Evolutionary conservation across 345 rosid species (phyloP).

Genomic region (Triadica sebifera): DNA sequence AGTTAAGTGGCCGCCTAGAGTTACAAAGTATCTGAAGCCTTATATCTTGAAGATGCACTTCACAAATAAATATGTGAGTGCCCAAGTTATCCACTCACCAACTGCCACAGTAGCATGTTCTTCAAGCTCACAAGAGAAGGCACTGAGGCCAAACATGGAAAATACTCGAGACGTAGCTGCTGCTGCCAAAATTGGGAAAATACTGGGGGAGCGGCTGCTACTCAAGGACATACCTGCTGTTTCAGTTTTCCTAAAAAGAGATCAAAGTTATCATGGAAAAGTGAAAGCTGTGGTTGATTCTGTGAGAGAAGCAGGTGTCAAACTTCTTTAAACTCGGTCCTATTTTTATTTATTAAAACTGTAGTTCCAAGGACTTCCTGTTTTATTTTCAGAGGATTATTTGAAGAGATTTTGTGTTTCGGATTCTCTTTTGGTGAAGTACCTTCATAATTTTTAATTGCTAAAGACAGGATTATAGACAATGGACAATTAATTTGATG

Average conservation of each 20-base stretch:
- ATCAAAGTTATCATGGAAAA: constrained; percentile 83
- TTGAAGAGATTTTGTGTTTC: neutral
- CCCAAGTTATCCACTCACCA: constrained; percentile 80
- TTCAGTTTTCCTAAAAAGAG: constrained; percentile 56
- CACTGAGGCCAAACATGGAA: constrained; percentile 53
- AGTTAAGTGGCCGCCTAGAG: constrained; percentile 54
- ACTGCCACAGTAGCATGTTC: constrained; percentile 73
- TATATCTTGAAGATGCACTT: constrained; percentile 73
- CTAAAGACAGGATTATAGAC: neutral
- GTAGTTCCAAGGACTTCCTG: neutral
- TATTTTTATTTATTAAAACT: neutral
- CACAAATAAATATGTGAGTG: constrained; percentile 69
- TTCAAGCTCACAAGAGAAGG: constrained; percentile 75
- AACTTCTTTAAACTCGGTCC: constrained; percentile 38
- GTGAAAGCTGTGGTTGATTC: constrained; percentile 85
- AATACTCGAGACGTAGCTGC: constrained; percentile 77
- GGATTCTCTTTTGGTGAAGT: neutral
- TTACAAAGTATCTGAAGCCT: constrained; percentile 61
- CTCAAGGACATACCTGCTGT: constrained; percentile 73
- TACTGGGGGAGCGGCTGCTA: constrained; percentile 68
- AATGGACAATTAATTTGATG: neutral
- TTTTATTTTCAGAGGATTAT: neutral
- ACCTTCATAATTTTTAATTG: neutral
- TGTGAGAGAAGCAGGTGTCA: constrained; percentile 61
- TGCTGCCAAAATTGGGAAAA: constrained; percentile 79